Conservation (phyloP, 441 rosid genomes). For the Pelargonium citronellum region DNA sequence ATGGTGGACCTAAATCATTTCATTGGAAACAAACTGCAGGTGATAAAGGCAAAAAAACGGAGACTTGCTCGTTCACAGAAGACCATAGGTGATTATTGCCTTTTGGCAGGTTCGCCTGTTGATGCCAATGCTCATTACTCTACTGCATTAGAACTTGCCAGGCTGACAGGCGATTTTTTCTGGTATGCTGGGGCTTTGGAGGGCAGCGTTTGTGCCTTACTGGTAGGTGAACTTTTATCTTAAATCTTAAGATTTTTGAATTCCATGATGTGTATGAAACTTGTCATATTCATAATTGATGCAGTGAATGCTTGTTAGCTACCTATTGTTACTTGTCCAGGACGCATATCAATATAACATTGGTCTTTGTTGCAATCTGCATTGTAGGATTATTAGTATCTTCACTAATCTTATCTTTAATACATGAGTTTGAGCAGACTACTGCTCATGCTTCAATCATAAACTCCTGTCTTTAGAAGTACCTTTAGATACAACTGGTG, state of each 20-base stretch:
- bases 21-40: constrained; percentile 41
- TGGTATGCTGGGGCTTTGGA: constrained; percentile 98
- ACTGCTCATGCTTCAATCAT: neutral
- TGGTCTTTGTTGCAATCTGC: neutral
- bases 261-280: neutral
- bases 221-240: constrained; percentile 44
- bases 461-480: neutral
- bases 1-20: constrained; percentile 24
- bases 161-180: constrained; percentile 83
- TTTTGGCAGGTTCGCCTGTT: constrained; percentile 96
- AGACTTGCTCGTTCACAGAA: constrained; percentile 92
- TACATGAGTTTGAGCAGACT: neutral
- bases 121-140: constrained; percentile 96
- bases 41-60: constrained; percentile 89
- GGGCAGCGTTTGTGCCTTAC: constrained; percentile 88
- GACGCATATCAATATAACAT: neutral
- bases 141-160: constrained; percentile 85
- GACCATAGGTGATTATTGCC: constrained; percentile 93
- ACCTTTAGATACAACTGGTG: neutral
- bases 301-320: no score
- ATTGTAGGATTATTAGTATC: neutral
- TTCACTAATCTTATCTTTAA: neutral
- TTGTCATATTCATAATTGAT: neutral
- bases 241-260: constrained; percentile 8
- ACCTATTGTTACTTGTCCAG: neutral